A percentile compares a stretch with the other conserved stretches of the same genome.
These are phyloP conservation scores for Coffea eugenioides DNA, from an alignment of 257 asterid species.

Conservation along the genomic window DNA sequence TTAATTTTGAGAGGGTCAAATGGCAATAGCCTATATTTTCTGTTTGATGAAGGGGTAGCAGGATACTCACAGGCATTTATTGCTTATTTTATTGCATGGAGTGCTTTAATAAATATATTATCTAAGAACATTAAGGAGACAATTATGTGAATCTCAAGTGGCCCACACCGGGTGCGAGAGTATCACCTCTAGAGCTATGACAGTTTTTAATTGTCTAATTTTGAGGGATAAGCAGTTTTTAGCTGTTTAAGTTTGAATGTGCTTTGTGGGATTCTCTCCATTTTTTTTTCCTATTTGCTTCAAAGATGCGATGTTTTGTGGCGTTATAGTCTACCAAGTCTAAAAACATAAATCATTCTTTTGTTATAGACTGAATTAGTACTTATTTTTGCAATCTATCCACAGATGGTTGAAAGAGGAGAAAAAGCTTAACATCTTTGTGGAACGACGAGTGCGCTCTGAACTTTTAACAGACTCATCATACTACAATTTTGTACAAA, in stretches of 20 bases:
- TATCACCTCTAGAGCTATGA: background rate
- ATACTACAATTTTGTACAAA: slow-evolving; percentile 63
- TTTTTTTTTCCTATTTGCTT: background rate
- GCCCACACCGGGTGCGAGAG: background rate
- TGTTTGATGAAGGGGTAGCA: background rate
- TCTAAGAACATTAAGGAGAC: background rate
- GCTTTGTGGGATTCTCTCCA: background rate
- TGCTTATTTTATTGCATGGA: background rate
- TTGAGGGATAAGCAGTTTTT: background rate
- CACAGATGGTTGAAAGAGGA: slow-evolving; percentile 85
- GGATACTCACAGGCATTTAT: background rate
- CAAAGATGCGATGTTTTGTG: background rate
- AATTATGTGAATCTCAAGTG: background rate
- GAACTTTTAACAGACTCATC: slow-evolving; percentile 76
- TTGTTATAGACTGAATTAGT: background rate
- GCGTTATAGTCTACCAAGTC: background rate
- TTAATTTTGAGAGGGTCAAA: background rate
- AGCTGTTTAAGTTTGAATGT: background rate
- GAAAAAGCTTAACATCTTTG: slow-evolving; percentile 59
- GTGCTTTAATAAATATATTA: background rate
- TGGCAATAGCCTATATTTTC: background rate
- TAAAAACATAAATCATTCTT: background rate
- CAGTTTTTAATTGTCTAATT: background rate
- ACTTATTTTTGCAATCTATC: slow-evolving; percentile 11
- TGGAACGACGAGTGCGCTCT: slow-evolving; percentile 78